Conservation (phyloP, 371 early-diverging fungal genomes). For the Mycotypha africana region DNA sequence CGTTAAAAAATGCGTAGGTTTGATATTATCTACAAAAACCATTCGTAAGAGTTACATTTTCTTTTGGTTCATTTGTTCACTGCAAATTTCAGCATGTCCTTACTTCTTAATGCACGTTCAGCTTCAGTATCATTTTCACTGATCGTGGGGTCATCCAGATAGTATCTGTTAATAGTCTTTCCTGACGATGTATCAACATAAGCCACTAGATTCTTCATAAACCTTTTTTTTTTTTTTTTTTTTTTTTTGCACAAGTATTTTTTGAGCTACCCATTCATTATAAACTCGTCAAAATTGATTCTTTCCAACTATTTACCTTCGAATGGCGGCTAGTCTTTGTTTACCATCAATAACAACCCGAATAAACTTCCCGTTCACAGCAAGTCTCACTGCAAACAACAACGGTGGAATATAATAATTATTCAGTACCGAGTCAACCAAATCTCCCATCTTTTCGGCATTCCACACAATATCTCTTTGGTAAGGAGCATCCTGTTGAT, state of each 20-base stretch:
- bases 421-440: slow-evolving; percentile 27
- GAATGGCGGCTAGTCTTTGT: slow-evolving; percentile 26
- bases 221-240: no score
- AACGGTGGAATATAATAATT: slow-evolving; percentile 30
- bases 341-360: slow-evolving; percentile 31
- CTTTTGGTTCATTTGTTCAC: no score
- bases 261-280: no score
- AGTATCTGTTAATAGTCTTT: neutral
- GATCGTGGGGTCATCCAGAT: neutral
- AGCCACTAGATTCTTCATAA: slow-evolving; percentile 30
- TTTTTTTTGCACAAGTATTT: no score
- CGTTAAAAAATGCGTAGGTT: no score
- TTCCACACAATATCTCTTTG: slow-evolving; percentile 32
- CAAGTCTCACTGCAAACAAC: slow-evolving; percentile 14
- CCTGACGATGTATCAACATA: slow-evolving; percentile 13
- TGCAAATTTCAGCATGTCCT: no score
- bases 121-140: no score
- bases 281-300: no score
- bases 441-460: slow-evolving; percentile 15
- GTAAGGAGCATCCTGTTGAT: slow-evolving; percentile 23
- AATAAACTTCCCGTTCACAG: neutral
- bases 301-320: slow-evolving; percentile 11
- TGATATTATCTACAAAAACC: no score
- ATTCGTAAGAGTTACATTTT: slow-evolving; percentile 1
- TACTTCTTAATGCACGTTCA: no score